Base-by-base conservation (phyloP, 352 stramenopile species). In the Phytopythium montanum region DNA sequence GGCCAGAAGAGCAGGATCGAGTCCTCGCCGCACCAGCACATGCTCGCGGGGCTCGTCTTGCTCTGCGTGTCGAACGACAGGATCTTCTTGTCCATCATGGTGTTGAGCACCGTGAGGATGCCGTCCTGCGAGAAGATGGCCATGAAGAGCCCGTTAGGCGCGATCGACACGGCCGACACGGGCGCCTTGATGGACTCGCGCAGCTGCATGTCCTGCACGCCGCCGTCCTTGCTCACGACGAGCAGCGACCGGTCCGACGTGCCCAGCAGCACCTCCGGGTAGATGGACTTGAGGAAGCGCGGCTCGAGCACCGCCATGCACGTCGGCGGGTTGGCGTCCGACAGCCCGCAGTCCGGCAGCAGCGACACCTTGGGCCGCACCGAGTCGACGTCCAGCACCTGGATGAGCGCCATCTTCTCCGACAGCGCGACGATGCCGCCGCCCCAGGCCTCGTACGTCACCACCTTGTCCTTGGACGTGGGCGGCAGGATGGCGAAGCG, bases 11-110 rank as follows among this genome's bases (percentile, higher is more conserved):
- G 72, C 10, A 96, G 61, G 51, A 97, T 85, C 39, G 86, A 94
- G 68, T 97, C 90, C 68, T 97, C 84, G 33, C 90, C 90, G 61
- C 90, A 97, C 88, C 88, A 96, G 54, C 76, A 81, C 80, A 96
- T 94, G 25, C 68, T 75, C 26, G 75, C 54, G 14, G 87, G 86
- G 61, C 72, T 87, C 5, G 81, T 71, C 62, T 90, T 92, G 64
- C 78, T 92, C 74, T 93, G 79, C 31, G 86, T 93, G 69, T 96
- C 86, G 62, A 96, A 96, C 21, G 81, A 81, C 66, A 96, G 52
- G 54, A 94, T 90, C 67, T 92, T 98, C 60, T 97, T 98, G 78
- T 98, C 92, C 68, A 98, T 97, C 58, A 89, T 96, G n/a, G 94
- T 98, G 34, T 95, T 97, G 51, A 99, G 85, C 21, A 99, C 96